Conservation (phyloP, 2,329 filamentous ascomycete species). For the Cercospora berteroae region DNA sequence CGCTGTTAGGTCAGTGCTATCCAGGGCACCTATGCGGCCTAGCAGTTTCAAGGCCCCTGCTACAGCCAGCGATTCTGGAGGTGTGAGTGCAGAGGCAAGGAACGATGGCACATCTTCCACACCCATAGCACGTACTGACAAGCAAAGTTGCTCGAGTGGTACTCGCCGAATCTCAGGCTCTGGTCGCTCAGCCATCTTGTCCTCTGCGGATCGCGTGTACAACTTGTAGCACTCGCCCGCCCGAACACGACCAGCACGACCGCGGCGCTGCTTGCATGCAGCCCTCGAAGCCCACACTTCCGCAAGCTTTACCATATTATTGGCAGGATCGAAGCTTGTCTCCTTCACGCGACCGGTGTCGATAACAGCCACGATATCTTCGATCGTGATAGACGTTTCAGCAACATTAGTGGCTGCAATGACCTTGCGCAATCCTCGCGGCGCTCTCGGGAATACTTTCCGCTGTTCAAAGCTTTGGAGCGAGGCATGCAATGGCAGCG, state of each 20-base stretch:
- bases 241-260: slow-evolving; percentile 88
- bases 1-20: slow-evolving; percentile 81
- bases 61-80: slow-evolving; percentile 80
- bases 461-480: slow-evolving; percentile 85
- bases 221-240: slow-evolving; percentile 93
- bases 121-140: slow-evolving; percentile 94
- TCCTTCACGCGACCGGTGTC: slow-evolving; percentile 96
- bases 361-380: slow-evolving; percentile 93
- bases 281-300: slow-evolving; percentile 94
- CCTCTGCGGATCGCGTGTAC: slow-evolving; percentile 81
- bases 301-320: slow-evolving; percentile 89
- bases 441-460: slow-evolving; percentile 75
- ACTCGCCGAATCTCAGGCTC: slow-evolving; percentile 93
- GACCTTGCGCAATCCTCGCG: slow-evolving; percentile 80
- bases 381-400: slow-evolving; percentile 97
- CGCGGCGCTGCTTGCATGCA: slow-evolving; percentile 89
- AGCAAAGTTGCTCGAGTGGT: slow-evolving; percentile 87
- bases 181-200: slow-evolving; percentile 79
- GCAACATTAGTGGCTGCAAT: slow-evolving; percentile 96
- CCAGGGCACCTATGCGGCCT: slow-evolving; percentile 81
- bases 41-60: slow-evolving; percentile 79
- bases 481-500: slow-evolving; percentile 87
- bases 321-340: slow-evolving; percentile 86
- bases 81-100: slow-evolving; percentile 81
- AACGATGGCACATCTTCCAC: slow-evolving; percentile 78